A percentile compares a stretch with the other conserved stretches of the same genome.
Evolutionary conservation across 192 early-diverging fungal genomes (phyloP).

Genomic region (Coemansia sp.): DNA sequence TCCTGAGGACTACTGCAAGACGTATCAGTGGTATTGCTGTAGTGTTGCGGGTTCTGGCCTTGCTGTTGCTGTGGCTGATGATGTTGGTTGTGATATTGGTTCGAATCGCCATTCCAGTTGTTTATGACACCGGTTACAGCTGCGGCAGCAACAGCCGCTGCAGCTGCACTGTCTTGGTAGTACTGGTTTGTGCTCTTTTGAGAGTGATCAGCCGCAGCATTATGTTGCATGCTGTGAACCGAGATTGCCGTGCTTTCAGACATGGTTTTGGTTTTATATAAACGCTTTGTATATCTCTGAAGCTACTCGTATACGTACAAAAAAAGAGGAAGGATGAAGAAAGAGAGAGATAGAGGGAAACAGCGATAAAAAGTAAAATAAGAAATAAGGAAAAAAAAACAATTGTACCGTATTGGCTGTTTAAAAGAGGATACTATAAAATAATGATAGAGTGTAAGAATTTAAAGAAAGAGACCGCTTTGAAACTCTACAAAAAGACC

Average conservation of each 20-base stretch:
- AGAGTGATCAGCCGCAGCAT: slow-evolving; percentile 13
- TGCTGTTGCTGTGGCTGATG: slow-evolving; percentile 6
- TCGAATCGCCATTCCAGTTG: slow-evolving; percentile 1
- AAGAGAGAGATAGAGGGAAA: too few species aligned
- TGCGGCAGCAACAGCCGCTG: slow-evolving; percentile 3
- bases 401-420: slow-evolving; percentile 2
- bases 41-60: slow-evolving; percentile 15
- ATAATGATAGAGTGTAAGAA: background rate
- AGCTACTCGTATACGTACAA: background rate
- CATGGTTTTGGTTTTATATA: slow-evolving; percentile 9
- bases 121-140: slow-evolving; percentile 2
- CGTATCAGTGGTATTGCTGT: slow-evolving; percentile 23
- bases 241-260: slow-evolving; percentile 10
- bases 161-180: slow-evolving; percentile 8
- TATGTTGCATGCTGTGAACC: slow-evolving; percentile 23
- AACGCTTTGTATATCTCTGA: background rate
- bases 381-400: background rate
- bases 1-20: slow-evolving; percentile 48
- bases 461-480: slow-evolving; percentile 2
- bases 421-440: background rate
- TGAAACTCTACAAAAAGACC: too few species aligned
- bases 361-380: background rate
- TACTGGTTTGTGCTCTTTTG: slow-evolving; percentile 14
- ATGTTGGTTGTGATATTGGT: slow-evolving; percentile 7
- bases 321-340: background rate